Evolutionary conservation across 805 yeast genomes (phyloP).

Genomic region (Wickerhamiella galacta): DNA sequence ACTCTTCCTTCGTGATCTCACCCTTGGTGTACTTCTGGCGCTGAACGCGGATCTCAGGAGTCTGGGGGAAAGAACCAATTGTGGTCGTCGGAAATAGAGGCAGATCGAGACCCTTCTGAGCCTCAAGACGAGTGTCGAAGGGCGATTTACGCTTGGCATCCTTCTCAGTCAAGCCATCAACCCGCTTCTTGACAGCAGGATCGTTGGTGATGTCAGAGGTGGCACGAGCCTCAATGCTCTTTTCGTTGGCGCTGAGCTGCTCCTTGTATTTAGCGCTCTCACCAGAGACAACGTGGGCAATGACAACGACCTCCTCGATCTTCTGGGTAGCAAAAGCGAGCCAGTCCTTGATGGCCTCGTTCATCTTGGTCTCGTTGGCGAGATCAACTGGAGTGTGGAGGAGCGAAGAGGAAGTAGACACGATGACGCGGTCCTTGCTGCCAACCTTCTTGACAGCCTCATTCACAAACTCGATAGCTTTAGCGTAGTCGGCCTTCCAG

Average conservation of each 20-base stretch:
- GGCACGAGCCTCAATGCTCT: conserved; percentile 69
- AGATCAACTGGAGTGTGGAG: conserved; percentile 98
- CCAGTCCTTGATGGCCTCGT: conserved; percentile 88
- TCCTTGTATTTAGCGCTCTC: conserved; percentile 49
- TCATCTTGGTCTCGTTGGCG: conserved; percentile 77
- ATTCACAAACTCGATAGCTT: conserved; percentile 67
- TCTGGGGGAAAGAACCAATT: conserved; percentile 99
- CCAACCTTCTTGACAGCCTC: conserved; percentile 77
- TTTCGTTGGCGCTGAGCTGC: conserved; percentile 71
- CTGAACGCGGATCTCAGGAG: conserved; percentile 96
- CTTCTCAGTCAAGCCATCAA: conserved; percentile 50
- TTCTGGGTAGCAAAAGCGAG: conserved; percentile 98
- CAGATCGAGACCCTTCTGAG: conserved; percentile 79
- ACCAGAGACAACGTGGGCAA: conserved; percentile 77
- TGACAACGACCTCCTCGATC: conserved; percentile 73
- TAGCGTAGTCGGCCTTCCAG: conserved; percentile 92
- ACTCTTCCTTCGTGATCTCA: conserved; percentile 83
- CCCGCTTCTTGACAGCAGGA: conserved; percentile 75
- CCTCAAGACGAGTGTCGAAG: conserved; percentile 73
- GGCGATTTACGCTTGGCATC: conserved; percentile 68
- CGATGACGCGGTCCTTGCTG: conserved; percentile 52
- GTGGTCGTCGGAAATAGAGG: conserved; percentile 99
- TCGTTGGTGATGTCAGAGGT: conserved; percentile 83
- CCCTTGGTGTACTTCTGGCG: conserved; percentile 98
- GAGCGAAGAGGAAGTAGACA: conserved; percentile 90